Conservation (phyloP, 2,329 filamentous ascomycete species). For the Cucurbitaria berberidis region DNA sequence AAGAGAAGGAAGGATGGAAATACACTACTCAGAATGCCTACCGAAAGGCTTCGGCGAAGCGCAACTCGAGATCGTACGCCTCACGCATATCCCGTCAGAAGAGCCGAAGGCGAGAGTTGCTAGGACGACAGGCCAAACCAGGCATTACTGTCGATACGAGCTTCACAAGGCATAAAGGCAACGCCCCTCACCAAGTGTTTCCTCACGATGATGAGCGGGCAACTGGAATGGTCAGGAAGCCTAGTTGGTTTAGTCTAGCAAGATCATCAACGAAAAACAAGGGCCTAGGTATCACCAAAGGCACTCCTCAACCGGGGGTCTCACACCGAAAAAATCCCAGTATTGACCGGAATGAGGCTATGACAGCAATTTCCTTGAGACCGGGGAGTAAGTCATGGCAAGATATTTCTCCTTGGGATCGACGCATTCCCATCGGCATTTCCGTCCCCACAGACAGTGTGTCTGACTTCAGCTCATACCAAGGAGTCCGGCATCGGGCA, state of each 20-base stretch:
- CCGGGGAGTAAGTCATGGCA: constrained; percentile 41
- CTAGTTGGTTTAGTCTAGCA: constrained; percentile 39
- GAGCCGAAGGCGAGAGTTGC: constrained; percentile 66
- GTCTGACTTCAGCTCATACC: constrained; percentile 47
- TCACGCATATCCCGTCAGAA: constrained; percentile 53
- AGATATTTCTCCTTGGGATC: constrained; percentile 70
- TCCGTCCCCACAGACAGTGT: constrained; percentile 64
- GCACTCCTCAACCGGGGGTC: constrained; percentile 38
- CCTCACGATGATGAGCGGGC: constrained; percentile 41
- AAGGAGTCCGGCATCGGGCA: constrained; percentile 45
- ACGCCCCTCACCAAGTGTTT: constrained; percentile 56
- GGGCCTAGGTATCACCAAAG: constrained; percentile 45
- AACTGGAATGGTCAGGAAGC: constrained; percentile 30
- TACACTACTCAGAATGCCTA: constrained; percentile 36
- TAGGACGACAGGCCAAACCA: constrained; percentile 63
- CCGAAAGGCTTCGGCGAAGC: constrained; percentile 37
- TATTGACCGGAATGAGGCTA: constrained; percentile 29
- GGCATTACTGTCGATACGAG: constrained; percentile 74
- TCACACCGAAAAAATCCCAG: constrained; percentile 21
- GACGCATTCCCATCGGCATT: constrained; percentile 76
- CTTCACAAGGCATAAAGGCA: constrained; percentile 58
- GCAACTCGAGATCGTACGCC: constrained; percentile 41
- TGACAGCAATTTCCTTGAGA: constrained; percentile 38
- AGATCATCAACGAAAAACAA: constrained; percentile 38
- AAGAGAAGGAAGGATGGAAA: constrained; percentile 23